phyloP scores from a whole-genome alignment of 768 basidiomycete species.

The Auriscalpium microsporum region DNA sequence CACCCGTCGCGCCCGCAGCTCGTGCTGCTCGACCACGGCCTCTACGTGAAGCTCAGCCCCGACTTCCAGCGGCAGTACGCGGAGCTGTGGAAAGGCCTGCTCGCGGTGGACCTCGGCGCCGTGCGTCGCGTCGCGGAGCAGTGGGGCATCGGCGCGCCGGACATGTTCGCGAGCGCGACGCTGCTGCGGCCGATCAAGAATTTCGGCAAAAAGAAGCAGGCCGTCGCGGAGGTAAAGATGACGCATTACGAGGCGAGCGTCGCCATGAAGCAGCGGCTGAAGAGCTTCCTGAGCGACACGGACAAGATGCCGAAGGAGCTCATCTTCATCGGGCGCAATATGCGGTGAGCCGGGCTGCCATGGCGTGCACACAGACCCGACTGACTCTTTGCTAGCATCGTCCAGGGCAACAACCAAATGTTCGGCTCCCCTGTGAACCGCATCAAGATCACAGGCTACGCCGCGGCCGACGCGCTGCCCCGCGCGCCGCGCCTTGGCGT shows the following conservation, averaged over 20 bases:
- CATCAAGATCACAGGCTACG: constrained; percentile 81
- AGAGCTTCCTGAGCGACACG: constrained; percentile 60
- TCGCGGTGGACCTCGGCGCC: constrained; percentile 44
- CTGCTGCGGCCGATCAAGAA: constrained; percentile 54
- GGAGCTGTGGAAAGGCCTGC: constrained; percentile 61
- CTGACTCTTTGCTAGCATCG: constrained; percentile 19
- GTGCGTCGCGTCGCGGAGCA: constrained; percentile 42
- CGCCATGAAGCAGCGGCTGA: constrained; percentile 57
- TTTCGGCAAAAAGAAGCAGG: constrained; percentile 18
- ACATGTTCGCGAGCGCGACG: constrained; percentile 66
- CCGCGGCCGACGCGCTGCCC: constrained; percentile 63
- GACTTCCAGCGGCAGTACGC: constrained; percentile 72
- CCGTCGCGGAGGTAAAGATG: constrained; percentile 26
- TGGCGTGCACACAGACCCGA: not conserved
- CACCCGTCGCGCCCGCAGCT: constrained; percentile 44
- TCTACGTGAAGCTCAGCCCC: constrained; percentile 69
- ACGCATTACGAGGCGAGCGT: constrained; percentile 65
- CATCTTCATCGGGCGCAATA: constrained; percentile 69
- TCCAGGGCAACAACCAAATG: constrained; percentile 63
- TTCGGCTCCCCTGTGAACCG: constrained; percentile 85
- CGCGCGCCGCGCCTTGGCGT: constrained; percentile 35
- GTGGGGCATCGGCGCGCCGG: constrained; percentile 68
- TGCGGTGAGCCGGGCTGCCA: constrained; percentile 38
- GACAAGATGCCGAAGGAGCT: constrained; percentile 73
- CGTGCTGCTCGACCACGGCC: constrained; percentile 86